Conservation (phyloP, 192 early-diverging fungal species). For the Mortierella alpina region DNA sequence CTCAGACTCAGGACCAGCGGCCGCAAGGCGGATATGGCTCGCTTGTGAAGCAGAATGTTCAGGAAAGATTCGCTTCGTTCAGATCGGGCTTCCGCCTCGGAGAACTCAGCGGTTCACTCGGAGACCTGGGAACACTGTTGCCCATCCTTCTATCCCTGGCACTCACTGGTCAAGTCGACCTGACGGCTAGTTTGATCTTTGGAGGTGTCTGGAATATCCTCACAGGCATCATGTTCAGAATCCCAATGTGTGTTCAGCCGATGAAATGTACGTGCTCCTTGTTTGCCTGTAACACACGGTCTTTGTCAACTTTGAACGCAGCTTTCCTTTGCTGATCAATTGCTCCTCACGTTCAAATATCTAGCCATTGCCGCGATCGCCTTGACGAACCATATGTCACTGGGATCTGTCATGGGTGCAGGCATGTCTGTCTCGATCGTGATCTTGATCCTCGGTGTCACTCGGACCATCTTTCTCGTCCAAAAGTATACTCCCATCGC, state of each 20-base stretch:
- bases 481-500: slow-evolving; percentile 76
- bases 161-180: slow-evolving; percentile 75
- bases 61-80: slow-evolving; percentile 30
- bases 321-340: not conserved
- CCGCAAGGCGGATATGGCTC: slow-evolving; percentile 6
- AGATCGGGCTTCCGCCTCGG: slow-evolving; percentile 36
- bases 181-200: slow-evolving; percentile 85
- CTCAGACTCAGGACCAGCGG: not conserved
- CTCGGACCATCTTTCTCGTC: slow-evolving; percentile 75
- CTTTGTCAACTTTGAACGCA: not conserved
- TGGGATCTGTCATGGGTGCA: slow-evolving; percentile 76
- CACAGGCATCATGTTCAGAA: slow-evolving; percentile 78
- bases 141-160: slow-evolving; percentile 89
- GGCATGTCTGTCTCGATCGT: slow-evolving; percentile 75
- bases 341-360: not conserved
- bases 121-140: slow-evolving; percentile 85
- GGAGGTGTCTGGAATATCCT: slow-evolving; percentile 91
- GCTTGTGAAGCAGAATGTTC: slow-evolving; percentile 22
- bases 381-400: slow-evolving; percentile 73
- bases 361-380: slow-evolving; percentile 87
- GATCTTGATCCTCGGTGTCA: slow-evolving; percentile 74
- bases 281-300: not conserved
- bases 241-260: slow-evolving; percentile 93
- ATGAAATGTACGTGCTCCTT: slow-evolving; percentile 79
- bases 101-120: slow-evolving; percentile 74